Percentiles rank a stretch among this genome's conserved stretches.
Conservation (phyloP, 2,329 filamentous ascomycete genomes). For the Claviceps capensis region DNA sequence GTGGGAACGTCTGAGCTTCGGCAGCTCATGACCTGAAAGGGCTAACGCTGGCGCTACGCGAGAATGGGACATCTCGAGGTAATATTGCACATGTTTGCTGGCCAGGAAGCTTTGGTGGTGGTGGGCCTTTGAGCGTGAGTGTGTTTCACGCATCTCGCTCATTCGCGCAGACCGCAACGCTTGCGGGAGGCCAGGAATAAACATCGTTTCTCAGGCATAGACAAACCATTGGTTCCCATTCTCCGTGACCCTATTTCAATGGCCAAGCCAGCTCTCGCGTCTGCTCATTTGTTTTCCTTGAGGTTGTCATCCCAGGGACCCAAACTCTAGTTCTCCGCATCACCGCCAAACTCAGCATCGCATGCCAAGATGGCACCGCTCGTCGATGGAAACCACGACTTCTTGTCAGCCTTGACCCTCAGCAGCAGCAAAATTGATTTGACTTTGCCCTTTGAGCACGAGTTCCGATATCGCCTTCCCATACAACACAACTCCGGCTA, state of each 20-base stretch:
- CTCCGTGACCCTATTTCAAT: background rate
- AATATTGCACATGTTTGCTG: background rate
- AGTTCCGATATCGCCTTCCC: background rate
- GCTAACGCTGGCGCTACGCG: background rate
- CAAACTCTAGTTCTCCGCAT: background rate
- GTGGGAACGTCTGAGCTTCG: background rate
- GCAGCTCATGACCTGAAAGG: background rate
- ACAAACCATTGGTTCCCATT: background rate
- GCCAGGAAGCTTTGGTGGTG: background rate
- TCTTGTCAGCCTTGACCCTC: background rate
- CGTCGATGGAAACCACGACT: background rate
- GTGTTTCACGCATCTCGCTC: background rate
- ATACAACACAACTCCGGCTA: background rate
- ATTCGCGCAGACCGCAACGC: background rate
- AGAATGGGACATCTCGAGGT: background rate
- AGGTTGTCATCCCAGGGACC: background rate
- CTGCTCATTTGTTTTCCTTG: background rate
- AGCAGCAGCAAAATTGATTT: background rate
- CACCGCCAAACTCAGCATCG: background rate
- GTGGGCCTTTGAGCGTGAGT: too few relatives aligned
- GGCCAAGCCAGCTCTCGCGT: background rate
- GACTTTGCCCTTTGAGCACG: slow-evolving; percentile 2
- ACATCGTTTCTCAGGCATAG: background rate
- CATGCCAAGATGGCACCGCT: background rate
- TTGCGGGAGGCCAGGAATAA: background rate